phyloP scores from a whole-genome alignment of 495 filamentous ascomycete species.

The Neurospora sp. region DNA sequence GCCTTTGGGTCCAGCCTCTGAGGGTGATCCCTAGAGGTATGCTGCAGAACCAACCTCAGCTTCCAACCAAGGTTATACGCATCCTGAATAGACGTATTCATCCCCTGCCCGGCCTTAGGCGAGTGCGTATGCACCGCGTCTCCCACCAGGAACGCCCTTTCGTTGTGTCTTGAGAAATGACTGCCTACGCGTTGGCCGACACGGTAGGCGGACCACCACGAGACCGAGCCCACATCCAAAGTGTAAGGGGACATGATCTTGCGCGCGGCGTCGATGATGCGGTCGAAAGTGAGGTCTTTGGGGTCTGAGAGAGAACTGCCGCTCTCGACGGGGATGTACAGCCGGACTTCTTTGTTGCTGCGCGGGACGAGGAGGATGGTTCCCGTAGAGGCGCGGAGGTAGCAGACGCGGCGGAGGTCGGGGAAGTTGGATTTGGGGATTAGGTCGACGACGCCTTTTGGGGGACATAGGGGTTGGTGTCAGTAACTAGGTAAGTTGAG shows the following conservation, averaged over 20 bases:
- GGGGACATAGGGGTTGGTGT: too few relatives aligned
- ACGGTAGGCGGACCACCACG: constrained; percentile 39
- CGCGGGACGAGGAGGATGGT: constrained; percentile 61
- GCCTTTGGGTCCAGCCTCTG: constrained; percentile 5
- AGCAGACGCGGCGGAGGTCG: constrained; percentile 54
- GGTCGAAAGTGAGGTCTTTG: constrained; percentile 40
- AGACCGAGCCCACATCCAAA: constrained; percentile 25
- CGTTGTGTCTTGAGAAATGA: constrained; percentile 42
- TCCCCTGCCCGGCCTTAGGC: constrained; percentile 66
- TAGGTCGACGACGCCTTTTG: constrained; percentile 46
- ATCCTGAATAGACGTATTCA: constrained; percentile 62
- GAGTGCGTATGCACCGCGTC: constrained; percentile 55
- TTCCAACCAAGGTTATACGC: constrained; percentile 72
- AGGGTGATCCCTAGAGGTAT: too few relatives aligned
- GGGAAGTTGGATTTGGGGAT: constrained; percentile 60
- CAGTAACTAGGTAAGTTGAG: too few relatives aligned
- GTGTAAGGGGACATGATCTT: constrained; percentile 52
- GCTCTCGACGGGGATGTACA: constrained; percentile 55
- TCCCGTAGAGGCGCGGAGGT: constrained; percentile 50
- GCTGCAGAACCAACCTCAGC: constrained; percentile 35
- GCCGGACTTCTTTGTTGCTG: constrained; percentile 47
- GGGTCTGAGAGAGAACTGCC: constrained; percentile 29
- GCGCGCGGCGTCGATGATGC: constrained; percentile 49
- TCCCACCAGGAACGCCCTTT: constrained; percentile 56
- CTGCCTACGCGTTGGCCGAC: constrained; percentile 67